phyloP scores from a whole-genome alignment of 2,329 filamentous ascomycete species.

The Colletotrichum sansevieriae region DNA sequence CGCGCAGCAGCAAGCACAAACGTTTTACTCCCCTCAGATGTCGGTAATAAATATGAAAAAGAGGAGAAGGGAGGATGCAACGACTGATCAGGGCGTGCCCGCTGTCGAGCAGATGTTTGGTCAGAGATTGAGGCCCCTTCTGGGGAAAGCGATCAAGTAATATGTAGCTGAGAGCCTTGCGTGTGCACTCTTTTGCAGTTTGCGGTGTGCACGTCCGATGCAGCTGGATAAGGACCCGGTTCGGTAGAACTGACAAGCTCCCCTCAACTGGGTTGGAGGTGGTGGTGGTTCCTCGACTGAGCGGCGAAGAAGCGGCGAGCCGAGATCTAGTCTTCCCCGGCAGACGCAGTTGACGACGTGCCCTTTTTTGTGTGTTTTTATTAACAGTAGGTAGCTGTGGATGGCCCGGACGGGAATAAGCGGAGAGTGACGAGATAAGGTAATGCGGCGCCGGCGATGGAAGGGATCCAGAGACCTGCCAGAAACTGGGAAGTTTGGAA shows the following conservation, averaged over 20 bases:
- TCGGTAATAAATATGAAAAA: slow-evolving; percentile 39
- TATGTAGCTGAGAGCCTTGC: slow-evolving; percentile 29
- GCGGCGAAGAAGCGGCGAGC: background rate
- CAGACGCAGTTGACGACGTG: background rate
- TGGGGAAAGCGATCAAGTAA: slow-evolving; percentile 30
- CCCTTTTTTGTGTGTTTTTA: slow-evolving; percentile 20
- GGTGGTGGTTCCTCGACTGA: slow-evolving; percentile 14
- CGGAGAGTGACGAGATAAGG: slow-evolving; percentile 28
- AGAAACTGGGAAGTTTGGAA: slow-evolving; percentile 1
- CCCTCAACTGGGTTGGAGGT: background rate
- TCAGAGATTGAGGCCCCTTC: slow-evolving; percentile 37
- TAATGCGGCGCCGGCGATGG: slow-evolving; percentile 14
- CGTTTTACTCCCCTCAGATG: slow-evolving; percentile 16
- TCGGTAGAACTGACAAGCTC: background rate
- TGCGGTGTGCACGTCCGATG: slow-evolving; percentile 42
- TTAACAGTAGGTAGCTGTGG: slow-evolving; percentile 23
- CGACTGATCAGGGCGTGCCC: slow-evolving; percentile 26
- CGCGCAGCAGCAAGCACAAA: slow-evolving; percentile 12
- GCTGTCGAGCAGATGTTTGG: slow-evolving; percentile 35
- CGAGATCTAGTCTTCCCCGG: slow-evolving; percentile 13
- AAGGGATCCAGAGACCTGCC: slow-evolving; percentile 21
- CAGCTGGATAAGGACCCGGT: slow-evolving; percentile 26
- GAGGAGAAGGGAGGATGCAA: slow-evolving; percentile 29
- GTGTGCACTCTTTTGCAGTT: slow-evolving; percentile 27
- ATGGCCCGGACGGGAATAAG: slow-evolving; percentile 10